Evolutionary conservation across 441 rosid species (phyloP).

Genomic region (Gossypium gossypioides): DNA sequence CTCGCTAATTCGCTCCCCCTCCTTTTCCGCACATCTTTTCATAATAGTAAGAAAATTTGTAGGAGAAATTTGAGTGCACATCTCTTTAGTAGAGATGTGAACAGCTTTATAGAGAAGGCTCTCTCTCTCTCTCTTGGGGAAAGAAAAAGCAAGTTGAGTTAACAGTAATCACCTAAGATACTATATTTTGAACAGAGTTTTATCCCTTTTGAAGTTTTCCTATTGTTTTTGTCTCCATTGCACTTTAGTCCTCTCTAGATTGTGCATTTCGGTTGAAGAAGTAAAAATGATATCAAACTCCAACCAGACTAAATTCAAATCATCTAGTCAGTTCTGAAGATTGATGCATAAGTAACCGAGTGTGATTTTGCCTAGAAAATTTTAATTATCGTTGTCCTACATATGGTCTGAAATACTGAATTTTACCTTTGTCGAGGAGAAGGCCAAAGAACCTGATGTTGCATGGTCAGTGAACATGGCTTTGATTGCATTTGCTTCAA

Average conservation of each 20-base stretch:
- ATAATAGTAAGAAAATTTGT: neutral
- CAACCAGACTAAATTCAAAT: neutral
- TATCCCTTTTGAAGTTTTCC: neutral
- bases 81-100: neutral
- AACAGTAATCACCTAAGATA: neutral
- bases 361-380: neutral
- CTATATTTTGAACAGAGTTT: neutral
- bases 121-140: neutral
- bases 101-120: neutral
- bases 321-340: neutral
- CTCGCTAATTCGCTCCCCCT: neutral
- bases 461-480: slow-evolving; percentile 64
- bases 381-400: neutral
- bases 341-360: slow-evolving; percentile 3
- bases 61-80: neutral
- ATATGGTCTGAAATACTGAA: neutral
- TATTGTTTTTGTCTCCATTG: neutral
- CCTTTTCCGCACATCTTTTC: neutral
- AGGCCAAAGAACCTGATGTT: slow-evolving; percentile 64
- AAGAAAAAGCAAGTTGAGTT: neutral
- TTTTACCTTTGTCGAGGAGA: slow-evolving; percentile 87
- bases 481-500: slow-evolving; percentile 76
- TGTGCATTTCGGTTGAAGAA: neutral
- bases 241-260: neutral
- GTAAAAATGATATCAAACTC: neutral